These are phyloP conservation scores for Ogataea haglerorum DNA, from an alignment of 805 yeast species.

Conservation along the genomic window DNA sequence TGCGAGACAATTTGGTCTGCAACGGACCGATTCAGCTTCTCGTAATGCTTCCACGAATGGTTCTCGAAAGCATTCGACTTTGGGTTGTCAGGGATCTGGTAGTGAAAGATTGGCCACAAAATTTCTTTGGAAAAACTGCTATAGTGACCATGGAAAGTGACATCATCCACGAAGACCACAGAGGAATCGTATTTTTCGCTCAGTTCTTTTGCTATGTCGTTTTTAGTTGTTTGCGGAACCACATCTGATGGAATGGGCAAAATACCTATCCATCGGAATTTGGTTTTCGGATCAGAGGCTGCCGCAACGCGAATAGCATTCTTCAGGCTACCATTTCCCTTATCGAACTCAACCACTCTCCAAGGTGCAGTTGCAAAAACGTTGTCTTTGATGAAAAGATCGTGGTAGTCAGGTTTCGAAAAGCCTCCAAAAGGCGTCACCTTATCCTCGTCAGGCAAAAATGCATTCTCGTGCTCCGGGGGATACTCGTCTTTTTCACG, in stretches of 20 bases:
- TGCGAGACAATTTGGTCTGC: constrained; percentile 70
- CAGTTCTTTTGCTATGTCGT: constrained; percentile 49
- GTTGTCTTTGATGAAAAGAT: constrained; percentile 42
- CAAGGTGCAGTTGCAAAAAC: constrained; percentile 64
- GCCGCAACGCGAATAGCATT: constrained; percentile 75
- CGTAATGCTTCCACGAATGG: constrained; percentile 88
- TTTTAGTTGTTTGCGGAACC: constrained; percentile 54
- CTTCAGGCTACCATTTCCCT: constrained; percentile 84
- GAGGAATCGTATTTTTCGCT: constrained; percentile 49
- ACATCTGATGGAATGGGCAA: constrained; percentile 88
- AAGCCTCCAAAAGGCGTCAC: constrained; percentile 72
- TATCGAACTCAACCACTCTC: constrained; percentile 62
- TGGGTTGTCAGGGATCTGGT: constrained; percentile 94
- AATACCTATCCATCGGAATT: constrained; percentile 81
- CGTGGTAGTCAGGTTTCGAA: constrained; percentile 56
- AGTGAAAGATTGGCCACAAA: constrained; percentile 91
- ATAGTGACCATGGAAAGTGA: constrained; percentile 86
- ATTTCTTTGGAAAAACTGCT: constrained; percentile 90
- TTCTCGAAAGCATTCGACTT: constrained; percentile 93
- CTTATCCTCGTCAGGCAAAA: constrained; percentile 25
- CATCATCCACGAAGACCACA: constrained; percentile 72
- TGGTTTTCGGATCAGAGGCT: constrained; percentile 34
- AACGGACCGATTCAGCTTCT: constrained; percentile 66
- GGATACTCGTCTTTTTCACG: background rate
- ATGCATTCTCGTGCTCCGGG: constrained; percentile 1